Evolutionary conservation across 2,329 filamentous ascomycete genomes (phyloP), one percentile per base, ranked within the genome.

Genomic region (Epichloe sylvatica): DNA sequence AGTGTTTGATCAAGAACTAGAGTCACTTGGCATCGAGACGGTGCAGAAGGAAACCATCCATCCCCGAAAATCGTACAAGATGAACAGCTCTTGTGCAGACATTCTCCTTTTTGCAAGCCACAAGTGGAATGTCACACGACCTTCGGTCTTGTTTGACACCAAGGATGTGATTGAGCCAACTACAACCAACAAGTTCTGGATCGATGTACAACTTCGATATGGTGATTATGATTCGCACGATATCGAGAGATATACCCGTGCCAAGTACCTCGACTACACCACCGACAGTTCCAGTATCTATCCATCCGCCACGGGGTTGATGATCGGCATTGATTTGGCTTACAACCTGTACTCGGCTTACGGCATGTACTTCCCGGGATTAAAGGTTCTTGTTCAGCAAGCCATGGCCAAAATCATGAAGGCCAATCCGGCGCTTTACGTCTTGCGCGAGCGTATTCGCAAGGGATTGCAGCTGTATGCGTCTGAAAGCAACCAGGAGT

Each of bases 361-460:
- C 60, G 92, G 92, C 47, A 91, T 96, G 70, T 98, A 96, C 72
- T 98, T 98, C 81, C 92, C 92, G 45, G 92, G 92, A 62, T 71
- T 98, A 53, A 98, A 98, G 75, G 85, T 89, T 45, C 78, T 98
- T 23, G 75, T 98, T 25, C 94, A 98, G 67, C 91, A 97, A 66
- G 92, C 94, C 5, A 98, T 98, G 94, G 89, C 89, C 45, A 98
- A 98, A 81, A 81, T 98, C 64, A 98, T 98, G 92, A 98, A 98
- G 71, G 91, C 92, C 37, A 98, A 98, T 62, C 92, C 92, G 15
- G 92, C 92, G 3, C 71, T 98, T 34, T 98, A 97, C 64, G 92
- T 98, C 47, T 72, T 98, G 52, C 86, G 92, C 52, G 92, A 98
- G 71, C 92, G 92, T 77, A 98, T 98, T 55, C 81, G 94, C 56